Conservation (phyloP, 768 basidiomycete genomes). For the Hygrophorus pudorinus region DNA sequence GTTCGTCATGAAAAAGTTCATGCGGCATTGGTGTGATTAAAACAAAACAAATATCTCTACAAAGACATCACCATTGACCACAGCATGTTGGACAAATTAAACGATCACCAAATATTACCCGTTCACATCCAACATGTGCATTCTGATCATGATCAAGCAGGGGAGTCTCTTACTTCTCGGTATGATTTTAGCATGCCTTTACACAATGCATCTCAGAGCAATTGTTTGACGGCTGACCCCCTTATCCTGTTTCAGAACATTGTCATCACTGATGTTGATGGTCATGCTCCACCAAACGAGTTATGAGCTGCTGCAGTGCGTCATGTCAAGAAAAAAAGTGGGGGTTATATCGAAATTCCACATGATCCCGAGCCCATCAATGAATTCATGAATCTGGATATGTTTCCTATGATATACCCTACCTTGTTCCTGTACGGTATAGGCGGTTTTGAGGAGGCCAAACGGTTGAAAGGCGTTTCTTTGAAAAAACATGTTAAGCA, state of each 20-base stretch:
- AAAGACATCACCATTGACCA: too few species aligned
- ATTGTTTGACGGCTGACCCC: conserved; percentile 1
- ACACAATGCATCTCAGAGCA: background rate
- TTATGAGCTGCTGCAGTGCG: conserved; percentile 23
- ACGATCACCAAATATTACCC: too few species aligned
- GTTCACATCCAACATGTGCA: too few species aligned
- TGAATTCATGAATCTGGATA: conserved; percentile 21
- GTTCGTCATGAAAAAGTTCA: conserved; percentile 22
- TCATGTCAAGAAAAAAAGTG: conserved; percentile 21
- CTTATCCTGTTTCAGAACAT: too few species aligned
- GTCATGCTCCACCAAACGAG: too few species aligned
- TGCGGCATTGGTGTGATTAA: conserved; percentile 25
- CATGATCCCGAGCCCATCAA: too few species aligned
- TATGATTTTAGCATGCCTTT: too few species aligned
- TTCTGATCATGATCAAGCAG: conserved; percentile 9
- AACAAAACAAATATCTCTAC: conserved; percentile 25
- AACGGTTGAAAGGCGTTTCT: conserved; percentile 12
- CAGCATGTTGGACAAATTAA: too few species aligned
- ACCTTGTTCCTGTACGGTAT: conserved; percentile 33
- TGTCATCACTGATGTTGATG: too few species aligned
- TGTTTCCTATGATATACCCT: conserved; percentile 34
- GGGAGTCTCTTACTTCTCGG: conserved; percentile 8
- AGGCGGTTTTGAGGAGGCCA: too few species aligned
- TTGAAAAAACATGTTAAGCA: conserved; percentile 25
- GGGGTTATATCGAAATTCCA: too few species aligned